These are phyloP conservation scores for Trametes punicea DNA, from an alignment of 768 basidiomycete genomes.

Conservation along the genomic window DNA sequence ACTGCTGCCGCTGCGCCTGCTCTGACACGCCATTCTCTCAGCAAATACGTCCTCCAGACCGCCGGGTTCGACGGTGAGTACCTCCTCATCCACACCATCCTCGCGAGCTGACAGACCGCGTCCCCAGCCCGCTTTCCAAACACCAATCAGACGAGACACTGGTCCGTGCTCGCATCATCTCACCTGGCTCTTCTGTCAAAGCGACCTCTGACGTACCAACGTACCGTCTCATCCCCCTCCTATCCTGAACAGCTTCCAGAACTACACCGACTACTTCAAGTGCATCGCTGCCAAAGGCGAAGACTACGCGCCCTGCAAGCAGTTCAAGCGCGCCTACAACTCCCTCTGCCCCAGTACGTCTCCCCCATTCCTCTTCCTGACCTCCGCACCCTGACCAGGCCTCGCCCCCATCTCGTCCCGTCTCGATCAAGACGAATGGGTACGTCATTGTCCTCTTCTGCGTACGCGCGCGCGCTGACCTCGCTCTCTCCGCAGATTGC, in stretches of 20 bases:
- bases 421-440: slow-evolving; percentile 82
- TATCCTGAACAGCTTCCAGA: slow-evolving; percentile 65
- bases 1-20: neutral
- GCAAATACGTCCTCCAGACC: slow-evolving; percentile 89
- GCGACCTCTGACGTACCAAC: neutral
- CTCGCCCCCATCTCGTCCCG: neutral
- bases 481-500: slow-evolving; percentile 48
- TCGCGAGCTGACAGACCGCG: slow-evolving; percentile 15
- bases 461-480: neutral
- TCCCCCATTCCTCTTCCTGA: neutral
- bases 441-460: slow-evolving; percentile 27
- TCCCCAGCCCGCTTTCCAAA: slow-evolving; percentile 85
- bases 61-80: slow-evolving; percentile 86
- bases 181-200: neutral
- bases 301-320: slow-evolving; percentile 97
- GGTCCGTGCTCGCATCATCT: slow-evolving; percentile 47
- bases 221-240: neutral
- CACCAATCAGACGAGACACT: slow-evolving; percentile 94
- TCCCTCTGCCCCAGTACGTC: slow-evolving; percentile 95
- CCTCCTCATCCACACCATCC: slow-evolving; percentile 1
- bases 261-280: slow-evolving; percentile 98
- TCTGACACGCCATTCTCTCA: slow-evolving; percentile 26
- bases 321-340: slow-evolving; percentile 95
- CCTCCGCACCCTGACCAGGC: neutral
- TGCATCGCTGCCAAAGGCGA: slow-evolving; percentile 97